Evolutionary conservation across 176 grass and related monocot species (phyloP).

Genomic region (Oryza australiensis): DNA sequence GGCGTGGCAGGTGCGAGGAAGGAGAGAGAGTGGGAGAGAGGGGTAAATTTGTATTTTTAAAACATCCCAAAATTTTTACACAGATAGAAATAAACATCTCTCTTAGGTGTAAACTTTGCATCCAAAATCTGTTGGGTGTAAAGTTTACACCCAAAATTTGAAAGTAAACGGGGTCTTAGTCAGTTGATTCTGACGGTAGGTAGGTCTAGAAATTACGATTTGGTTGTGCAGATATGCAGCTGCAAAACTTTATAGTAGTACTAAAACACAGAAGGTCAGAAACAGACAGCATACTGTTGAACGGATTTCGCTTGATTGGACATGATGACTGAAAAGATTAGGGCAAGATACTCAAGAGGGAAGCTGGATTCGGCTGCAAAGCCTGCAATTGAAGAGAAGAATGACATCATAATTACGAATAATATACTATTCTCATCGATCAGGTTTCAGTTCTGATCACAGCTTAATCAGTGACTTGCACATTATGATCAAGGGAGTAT

Average conservation of each 20-base stretch:
- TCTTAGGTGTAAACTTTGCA: no score
- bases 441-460: conserved; percentile 28
- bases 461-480: conserved; percentile 6
- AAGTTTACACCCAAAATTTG: no score
- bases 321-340: conserved; percentile 2
- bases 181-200: neutral
- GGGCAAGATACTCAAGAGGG: neutral
- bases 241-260: neutral
- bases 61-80: no score
- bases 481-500: neutral
- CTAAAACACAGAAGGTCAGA: neutral
- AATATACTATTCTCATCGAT: conserved; percentile 15
- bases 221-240: neutral
- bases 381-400: conserved; percentile 2
- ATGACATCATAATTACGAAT: neutral
- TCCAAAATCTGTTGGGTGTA: no score
- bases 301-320: neutral
- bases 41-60: no score
- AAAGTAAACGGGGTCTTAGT: no score
- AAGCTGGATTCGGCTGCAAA: neutral
- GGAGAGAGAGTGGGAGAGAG: no score
- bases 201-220: neutral
- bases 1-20: no score
- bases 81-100: no score
- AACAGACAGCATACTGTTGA: neutral